These are phyloP conservation scores for Fraxinus americana DNA, from an alignment of 257 asterid genomes.

Conservation along the genomic window DNA sequence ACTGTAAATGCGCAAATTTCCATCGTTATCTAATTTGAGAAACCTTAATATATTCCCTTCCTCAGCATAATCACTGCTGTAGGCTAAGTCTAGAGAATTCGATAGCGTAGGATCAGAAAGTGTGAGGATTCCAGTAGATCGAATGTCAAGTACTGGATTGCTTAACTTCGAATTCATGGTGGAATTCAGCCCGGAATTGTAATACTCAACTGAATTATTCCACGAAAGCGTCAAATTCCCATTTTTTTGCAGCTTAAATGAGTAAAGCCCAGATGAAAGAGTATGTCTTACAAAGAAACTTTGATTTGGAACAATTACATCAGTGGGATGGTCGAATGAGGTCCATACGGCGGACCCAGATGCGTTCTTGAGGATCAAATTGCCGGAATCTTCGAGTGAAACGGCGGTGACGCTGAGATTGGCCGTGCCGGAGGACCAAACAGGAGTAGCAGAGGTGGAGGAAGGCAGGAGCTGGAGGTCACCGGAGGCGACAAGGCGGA, in stretches of 20 bases:
- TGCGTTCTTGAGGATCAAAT: conserved; percentile 56
- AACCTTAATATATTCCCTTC: conserved; percentile 58
- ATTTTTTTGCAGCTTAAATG: conserved; percentile 38
- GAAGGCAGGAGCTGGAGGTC: conserved; percentile 60
- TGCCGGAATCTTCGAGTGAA: conserved; percentile 44
- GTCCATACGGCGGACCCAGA: conserved; percentile 63
- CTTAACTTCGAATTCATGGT: conserved; percentile 39
- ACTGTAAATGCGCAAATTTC: conserved; percentile 78
- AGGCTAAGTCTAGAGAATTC: conserved; percentile 42
- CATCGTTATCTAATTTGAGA: conserved; percentile 66
- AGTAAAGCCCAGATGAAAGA: conserved; percentile 56
- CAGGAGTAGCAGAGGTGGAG: conserved; percentile 37
- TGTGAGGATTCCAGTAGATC: conserved; percentile 50
- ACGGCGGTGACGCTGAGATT: conserved; percentile 44
- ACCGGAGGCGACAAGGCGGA: conserved; percentile 48
- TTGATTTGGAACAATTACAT: conserved; percentile 67
- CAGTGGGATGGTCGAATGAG: conserved; percentile 70
- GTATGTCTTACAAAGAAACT: conserved; percentile 32
- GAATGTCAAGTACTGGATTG: conserved; percentile 53
- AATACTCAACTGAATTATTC: conserved; percentile 56
- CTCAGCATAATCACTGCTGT: conserved; percentile 67
- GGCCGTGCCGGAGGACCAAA: conserved; percentile 56
- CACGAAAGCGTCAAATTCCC: conserved; percentile 72
- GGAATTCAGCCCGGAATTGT: conserved; percentile 65
- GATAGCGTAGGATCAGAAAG: conserved; percentile 53